Evolutionary conservation across 768 basidiomycete species (phyloP).

Genomic region (Hypholoma sublateritium): DNA sequence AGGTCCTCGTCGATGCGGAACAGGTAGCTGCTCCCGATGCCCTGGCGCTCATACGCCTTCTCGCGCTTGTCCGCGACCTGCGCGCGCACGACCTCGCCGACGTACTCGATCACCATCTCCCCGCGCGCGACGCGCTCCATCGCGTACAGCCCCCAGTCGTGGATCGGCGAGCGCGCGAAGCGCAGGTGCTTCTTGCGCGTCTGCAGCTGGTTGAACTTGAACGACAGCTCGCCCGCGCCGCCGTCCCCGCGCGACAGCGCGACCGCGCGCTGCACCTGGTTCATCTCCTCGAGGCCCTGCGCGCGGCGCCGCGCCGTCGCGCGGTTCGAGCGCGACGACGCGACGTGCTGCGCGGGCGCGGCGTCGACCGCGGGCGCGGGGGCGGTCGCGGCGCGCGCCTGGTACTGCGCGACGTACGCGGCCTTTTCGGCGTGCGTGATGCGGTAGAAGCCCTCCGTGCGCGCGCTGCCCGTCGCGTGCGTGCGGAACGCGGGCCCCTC

Average conservation of each 20-base stretch:
- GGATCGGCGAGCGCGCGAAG: constrained; percentile 93
- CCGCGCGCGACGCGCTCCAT: constrained; percentile 93
- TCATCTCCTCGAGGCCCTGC: constrained; percentile 92
- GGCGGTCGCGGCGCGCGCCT: constrained; percentile 52
- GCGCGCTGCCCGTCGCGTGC: constrained; percentile 83
- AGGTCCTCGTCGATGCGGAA: constrained; percentile 98
- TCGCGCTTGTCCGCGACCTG: constrained; percentile 96
- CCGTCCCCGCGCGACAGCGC: constrained; percentile 74
- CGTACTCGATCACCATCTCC: constrained; percentile 99
- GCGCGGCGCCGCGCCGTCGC: constrained; percentile 90
- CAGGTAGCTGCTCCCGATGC: constrained; percentile 96
- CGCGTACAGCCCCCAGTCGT: constrained; percentile 98
- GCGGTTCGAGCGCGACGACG: constrained; percentile 85
- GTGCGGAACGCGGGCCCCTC: constrained; percentile 61
- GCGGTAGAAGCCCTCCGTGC: constrained; percentile 95
- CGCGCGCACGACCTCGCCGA: constrained; percentile 94
- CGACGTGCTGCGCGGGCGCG: constrained; percentile 54
- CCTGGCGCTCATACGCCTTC: constrained; percentile 94
- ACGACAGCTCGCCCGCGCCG: constrained; percentile 69
- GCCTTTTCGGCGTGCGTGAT: constrained; percentile 91
- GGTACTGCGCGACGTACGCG: constrained; percentile 88
- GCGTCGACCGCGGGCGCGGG: constrained; percentile 40
- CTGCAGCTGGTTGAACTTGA: constrained; percentile 99
- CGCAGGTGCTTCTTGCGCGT: constrained; percentile 97
- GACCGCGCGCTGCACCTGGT: constrained; percentile 81